phyloP scores from a whole-genome alignment of 345 rosid species.

The Aquilaria yunnanensis region DNA sequence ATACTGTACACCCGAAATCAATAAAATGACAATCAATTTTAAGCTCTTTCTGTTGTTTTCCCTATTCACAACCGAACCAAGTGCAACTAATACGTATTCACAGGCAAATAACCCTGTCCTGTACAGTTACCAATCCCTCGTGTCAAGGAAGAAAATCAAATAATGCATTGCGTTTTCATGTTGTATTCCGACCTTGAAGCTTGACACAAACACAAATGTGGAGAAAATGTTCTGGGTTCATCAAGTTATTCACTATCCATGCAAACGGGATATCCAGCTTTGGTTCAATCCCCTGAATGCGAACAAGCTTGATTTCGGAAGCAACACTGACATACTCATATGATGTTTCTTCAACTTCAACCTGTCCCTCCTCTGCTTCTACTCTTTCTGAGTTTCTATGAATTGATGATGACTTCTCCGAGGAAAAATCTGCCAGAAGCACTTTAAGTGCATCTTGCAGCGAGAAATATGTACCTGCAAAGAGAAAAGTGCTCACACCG shows the following conservation, averaged over 20 bases:
- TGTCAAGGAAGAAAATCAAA: background rate
- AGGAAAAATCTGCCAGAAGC: conserved; percentile 52
- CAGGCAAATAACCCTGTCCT: too few species aligned
- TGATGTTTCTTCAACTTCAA: conserved; percentile 13
- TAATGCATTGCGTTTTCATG: conserved; percentile 1
- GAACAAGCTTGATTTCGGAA: conserved; percentile 52
- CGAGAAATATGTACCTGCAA: conserved; percentile 67
- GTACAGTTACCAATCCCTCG: background rate
- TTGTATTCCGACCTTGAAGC: conserved; percentile 24
- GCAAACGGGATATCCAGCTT: conserved; percentile 80
- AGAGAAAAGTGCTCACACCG: background rate
- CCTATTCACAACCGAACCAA: too few species aligned
- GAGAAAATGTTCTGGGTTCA: conserved; percentile 79
- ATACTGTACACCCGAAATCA: too few species aligned
- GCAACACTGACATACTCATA: conserved; percentile 13
- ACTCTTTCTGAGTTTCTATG: conserved; percentile 17
- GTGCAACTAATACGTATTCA: too few species aligned
- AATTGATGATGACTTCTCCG: conserved; percentile 8
- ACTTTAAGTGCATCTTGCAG: conserved; percentile 50
- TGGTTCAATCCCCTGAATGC: conserved; percentile 87
- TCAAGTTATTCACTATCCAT: conserved; percentile 84
- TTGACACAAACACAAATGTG: conserved; percentile 59
- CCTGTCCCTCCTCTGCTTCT: conserved; percentile 26
- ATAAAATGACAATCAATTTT: too few species aligned
- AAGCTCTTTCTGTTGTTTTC: too few species aligned